These are phyloP conservation scores for Rhexocercosporidium sp. DNA, from an alignment of 2,329 filamentous ascomycete genomes.

Conservation along the genomic window DNA sequence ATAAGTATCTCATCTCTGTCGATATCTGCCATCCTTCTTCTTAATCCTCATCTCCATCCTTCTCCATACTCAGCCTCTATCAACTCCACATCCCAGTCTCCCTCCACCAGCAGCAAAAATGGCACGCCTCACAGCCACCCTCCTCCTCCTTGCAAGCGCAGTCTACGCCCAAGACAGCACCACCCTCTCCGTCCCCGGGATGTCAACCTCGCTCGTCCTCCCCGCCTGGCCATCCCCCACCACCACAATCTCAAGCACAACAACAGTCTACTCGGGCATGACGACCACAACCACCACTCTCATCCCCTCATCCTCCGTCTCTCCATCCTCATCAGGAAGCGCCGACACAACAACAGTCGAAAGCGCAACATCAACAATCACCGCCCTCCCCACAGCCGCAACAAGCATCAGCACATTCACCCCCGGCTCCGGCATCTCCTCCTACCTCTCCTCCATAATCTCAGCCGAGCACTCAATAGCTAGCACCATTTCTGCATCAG, in stretches of 20 bases:
- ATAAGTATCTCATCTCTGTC: neutral
- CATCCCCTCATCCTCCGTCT: neutral
- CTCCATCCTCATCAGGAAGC: neutral
- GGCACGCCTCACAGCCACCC: neutral
- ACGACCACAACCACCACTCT: neutral
- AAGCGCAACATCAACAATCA: neutral
- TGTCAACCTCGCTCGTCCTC: neutral
- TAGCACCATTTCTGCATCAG: neutral
- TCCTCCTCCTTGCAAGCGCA: neutral
- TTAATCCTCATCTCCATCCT: neutral
- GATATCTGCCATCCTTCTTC: neutral
- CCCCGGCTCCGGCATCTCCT: neutral
- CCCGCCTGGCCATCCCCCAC: constrained; percentile 30
- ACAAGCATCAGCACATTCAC: neutral
- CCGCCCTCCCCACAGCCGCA: neutral
- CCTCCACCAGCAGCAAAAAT: neutral
- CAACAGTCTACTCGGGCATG: constrained; percentile 26
- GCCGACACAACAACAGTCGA: neutral
- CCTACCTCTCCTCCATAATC: neutral
- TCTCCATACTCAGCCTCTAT: neutral
- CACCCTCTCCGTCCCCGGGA: neutral
- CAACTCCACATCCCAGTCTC: neutral
- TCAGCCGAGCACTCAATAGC: neutral
- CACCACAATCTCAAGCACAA: constrained; percentile 25
- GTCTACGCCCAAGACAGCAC: neutral